phyloP scores from a whole-genome alignment of 495 filamentous ascomycete species.

The Lasiosphaeria hispida region DNA sequence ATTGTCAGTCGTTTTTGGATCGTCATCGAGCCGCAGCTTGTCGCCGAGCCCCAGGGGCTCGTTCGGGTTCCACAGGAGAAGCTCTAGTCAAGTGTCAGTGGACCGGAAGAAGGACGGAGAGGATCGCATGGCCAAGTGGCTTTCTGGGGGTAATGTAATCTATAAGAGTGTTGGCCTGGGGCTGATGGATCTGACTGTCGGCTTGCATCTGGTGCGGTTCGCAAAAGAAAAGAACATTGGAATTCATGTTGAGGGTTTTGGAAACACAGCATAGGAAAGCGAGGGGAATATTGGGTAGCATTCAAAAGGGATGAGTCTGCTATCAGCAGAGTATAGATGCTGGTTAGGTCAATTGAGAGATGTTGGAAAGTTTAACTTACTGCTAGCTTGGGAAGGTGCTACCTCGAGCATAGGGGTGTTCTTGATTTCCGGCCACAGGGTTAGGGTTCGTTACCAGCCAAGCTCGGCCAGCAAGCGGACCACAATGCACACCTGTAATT shows the following conservation, averaged over 20 bases:
- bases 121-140: slow-evolving; percentile 64
- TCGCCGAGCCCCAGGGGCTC: slow-evolving; percentile 22
- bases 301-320: not conserved
- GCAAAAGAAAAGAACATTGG: slow-evolving; percentile 72
- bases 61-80: slow-evolving; percentile 22
- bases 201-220: slow-evolving; percentile 69
- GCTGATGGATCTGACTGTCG: slow-evolving; percentile 77
- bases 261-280: slow-evolving; percentile 1
- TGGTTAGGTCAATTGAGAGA: too few relatives aligned
- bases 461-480: too few relatives aligned
- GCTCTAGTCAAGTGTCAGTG: slow-evolving; percentile 20
- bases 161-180: slow-evolving; percentile 82
- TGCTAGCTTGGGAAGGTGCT: too few relatives aligned
- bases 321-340: too few relatives aligned
- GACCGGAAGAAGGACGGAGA: slow-evolving; percentile 40
- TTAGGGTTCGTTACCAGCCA: too few relatives aligned
- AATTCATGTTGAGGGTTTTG: slow-evolving; percentile 70
- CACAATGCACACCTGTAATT: too few relatives aligned
- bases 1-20: slow-evolving; percentile 31
- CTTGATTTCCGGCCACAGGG: too few relatives aligned
- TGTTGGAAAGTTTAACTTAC: too few relatives aligned
- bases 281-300: not conserved
- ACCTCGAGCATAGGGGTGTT: too few relatives aligned
- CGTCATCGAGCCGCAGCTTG: slow-evolving; percentile 28
- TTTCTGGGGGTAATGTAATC: slow-evolving; percentile 78